phyloP scores from a whole-genome alignment of 2,329 filamentous ascomycete species.

The Fusarium sp. region DNA sequence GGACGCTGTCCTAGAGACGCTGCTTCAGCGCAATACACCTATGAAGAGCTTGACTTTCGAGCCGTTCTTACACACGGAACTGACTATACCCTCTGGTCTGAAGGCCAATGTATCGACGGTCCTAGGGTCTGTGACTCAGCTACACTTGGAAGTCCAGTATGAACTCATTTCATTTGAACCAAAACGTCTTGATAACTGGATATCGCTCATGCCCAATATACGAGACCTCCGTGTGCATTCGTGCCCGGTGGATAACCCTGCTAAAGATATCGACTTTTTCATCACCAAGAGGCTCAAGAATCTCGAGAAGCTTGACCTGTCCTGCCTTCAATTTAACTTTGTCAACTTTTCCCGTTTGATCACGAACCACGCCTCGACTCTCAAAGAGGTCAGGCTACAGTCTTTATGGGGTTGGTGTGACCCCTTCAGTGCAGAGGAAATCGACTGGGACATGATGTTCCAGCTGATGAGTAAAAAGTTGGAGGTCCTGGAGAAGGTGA shows the following conservation, averaged over 20 bases:
- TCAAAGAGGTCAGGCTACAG: conserved; percentile 29
- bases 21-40: conserved; percentile 26
- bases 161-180: conserved; percentile 26
- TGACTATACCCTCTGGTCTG: conserved; percentile 14
- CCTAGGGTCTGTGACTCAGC: conserved; percentile 30
- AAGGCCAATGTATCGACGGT: conserved; percentile 13
- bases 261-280: conserved; percentile 30
- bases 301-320: conserved; percentile 37
- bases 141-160: conserved; percentile 24
- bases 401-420: conserved; percentile 23
- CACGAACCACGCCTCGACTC: conserved; percentile 22
- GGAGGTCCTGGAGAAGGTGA: conserved; percentile 13
- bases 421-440: conserved; percentile 2
- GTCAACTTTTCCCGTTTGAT: conserved; percentile 36
- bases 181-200: conserved; percentile 35
- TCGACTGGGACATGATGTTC: conserved; percentile 40
- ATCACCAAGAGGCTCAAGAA: conserved; percentile 33
- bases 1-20: conserved; percentile 35
- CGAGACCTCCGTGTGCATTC: conserved; percentile 27
- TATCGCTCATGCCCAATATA: conserved; percentile 41
- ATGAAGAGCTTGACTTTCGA: conserved; percentile 41
- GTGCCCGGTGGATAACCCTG: conserved; percentile 3
- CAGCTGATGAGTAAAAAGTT: conserved; percentile 23
- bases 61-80: conserved; percentile 23
- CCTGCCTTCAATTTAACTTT: conserved; percentile 24